These are phyloP conservation scores for Trichophyton schoenleinii DNA, from an alignment of 2,329 filamentous ascomycete genomes.

Conservation along the genomic window DNA sequence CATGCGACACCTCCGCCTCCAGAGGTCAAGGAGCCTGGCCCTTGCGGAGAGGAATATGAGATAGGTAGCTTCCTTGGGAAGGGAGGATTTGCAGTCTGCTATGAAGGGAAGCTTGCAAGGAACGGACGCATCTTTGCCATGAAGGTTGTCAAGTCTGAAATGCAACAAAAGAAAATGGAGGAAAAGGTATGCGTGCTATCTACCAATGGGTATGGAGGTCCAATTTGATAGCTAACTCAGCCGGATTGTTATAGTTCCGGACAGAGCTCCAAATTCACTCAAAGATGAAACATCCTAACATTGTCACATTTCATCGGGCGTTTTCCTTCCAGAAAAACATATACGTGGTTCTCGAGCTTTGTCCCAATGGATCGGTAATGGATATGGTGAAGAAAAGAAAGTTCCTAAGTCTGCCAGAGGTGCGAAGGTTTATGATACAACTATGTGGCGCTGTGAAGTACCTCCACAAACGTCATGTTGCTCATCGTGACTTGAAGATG, in stretches of 20 bases:
- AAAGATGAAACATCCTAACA: conserved; percentile 90
- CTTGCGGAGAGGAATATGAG: conserved; percentile 33
- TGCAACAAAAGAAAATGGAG: conserved; percentile 40
- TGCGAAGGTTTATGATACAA: conserved; percentile 85
- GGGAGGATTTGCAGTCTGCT: conserved; percentile 41
- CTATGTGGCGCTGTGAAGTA: conserved; percentile 97
- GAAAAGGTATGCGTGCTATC: conserved; percentile 32
- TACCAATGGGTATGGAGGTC: not conserved
- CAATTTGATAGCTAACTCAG: conserved; percentile 6
- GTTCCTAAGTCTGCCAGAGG: conserved; percentile 83
- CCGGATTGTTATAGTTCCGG: conserved; percentile 42
- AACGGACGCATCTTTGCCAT: conserved; percentile 37
- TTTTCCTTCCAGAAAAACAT: conserved; percentile 84
- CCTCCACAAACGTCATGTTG: conserved; percentile 88
- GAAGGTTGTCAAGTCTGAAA: conserved; percentile 40
- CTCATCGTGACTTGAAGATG: conserved; percentile 94
- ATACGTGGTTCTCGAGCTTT: conserved; percentile 87
- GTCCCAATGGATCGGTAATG: conserved; percentile 90
- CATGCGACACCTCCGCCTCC: conserved; percentile 36
- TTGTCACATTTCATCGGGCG: conserved; percentile 88
- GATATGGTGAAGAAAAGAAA: conserved; percentile 93
- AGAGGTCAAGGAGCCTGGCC: conserved; percentile 34
- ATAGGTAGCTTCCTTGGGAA: conserved; percentile 38
- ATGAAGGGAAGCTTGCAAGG: conserved; percentile 34
- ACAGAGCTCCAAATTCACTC: conserved; percentile 94